Percentiles rank a stretch among this genome's conserved stretches.
These are phyloP conservation scores for Spraguea lophii DNA, from an alignment of 371 early-diverging fungal genomes.

Conservation along the genomic window DNA sequence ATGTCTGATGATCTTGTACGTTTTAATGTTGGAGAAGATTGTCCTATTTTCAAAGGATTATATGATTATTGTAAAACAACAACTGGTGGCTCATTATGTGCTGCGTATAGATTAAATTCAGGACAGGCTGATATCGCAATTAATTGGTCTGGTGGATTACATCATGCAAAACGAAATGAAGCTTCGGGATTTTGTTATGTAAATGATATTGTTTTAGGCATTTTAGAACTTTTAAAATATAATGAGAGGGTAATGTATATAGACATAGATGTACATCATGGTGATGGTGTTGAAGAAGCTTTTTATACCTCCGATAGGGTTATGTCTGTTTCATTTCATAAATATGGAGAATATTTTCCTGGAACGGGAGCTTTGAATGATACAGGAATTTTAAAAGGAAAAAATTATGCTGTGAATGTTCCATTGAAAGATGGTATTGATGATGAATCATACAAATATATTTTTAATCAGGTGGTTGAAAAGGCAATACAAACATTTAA, in stretches of 20 bases:
- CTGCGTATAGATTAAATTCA: slow-evolving; percentile 65
- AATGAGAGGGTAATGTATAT: slow-evolving; percentile 86
- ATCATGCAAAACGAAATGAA: slow-evolving; percentile 82
- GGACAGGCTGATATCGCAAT: slow-evolving; percentile 75
- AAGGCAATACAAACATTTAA: slow-evolving; percentile 70
- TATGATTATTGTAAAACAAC: slow-evolving; percentile 39
- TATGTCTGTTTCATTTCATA: slow-evolving; percentile 91
- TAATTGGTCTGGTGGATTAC: slow-evolving; percentile 95
- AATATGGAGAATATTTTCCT: slow-evolving; percentile 87
- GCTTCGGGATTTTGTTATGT: slow-evolving; percentile 96
- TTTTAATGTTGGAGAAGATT: slow-evolving; percentile 56
- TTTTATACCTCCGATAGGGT: slow-evolving; percentile 94
- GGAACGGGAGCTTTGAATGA: slow-evolving; percentile 66
- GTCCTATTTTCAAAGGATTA: slow-evolving; percentile 53
- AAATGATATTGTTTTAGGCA: slow-evolving; percentile 89
- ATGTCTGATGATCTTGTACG: slow-evolving; percentile 57
- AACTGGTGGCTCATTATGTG: slow-evolving; percentile 45
- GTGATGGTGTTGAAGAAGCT: slow-evolving; percentile 93
- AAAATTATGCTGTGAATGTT: slow-evolving; percentile 76
- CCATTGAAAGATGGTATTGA: slow-evolving; percentile 88
- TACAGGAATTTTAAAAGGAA: slow-evolving; percentile 57
- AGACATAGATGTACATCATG: slow-evolving; percentile 97
- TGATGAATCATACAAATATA: slow-evolving; percentile 64
- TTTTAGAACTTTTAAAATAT: slow-evolving; percentile 71
- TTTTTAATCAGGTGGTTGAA: slow-evolving; percentile 60